Conservation (phyloP, 805 yeast species). For the Metschnikowia amazonensis region DNA sequence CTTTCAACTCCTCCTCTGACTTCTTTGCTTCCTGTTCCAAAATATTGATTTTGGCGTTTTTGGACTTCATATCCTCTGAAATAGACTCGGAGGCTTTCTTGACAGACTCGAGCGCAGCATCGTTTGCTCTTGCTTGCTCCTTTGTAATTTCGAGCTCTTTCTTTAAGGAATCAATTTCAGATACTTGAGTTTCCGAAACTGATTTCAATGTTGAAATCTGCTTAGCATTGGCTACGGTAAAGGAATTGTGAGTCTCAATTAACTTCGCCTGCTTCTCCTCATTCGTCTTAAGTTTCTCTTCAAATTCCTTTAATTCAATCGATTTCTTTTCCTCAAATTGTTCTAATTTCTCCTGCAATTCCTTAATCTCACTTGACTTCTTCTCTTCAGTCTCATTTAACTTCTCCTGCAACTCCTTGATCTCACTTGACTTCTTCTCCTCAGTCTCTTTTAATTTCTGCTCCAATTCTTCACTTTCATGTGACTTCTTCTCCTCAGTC, state of each 20-base stretch:
- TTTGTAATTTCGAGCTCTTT: neutral
- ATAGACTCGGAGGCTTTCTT: neutral
- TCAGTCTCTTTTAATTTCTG: neutral
- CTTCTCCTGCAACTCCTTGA: neutral
- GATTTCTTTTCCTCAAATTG: neutral
- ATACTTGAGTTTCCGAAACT: neutral
- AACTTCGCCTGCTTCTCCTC: neutral
- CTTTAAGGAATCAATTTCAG: neutral
- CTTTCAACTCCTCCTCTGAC: neutral
- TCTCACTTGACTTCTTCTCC: neutral
- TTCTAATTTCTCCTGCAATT: neutral
- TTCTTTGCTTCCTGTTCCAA: neutral
- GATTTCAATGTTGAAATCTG: slow-evolving; percentile 1
- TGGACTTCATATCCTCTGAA: neutral
- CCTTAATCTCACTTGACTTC: neutral
- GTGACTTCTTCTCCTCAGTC: neutral
- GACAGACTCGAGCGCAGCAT: neutral
- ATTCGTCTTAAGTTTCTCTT: neutral
- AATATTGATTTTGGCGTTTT: neutral
- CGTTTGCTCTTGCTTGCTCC: neutral
- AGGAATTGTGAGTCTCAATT: neutral
- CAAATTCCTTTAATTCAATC: neutral
- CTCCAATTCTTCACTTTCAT: neutral
- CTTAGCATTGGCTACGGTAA: slow-evolving; percentile 1
- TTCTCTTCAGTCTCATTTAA: neutral